Conservation (phyloP, 2,329 filamentous ascomycete species). For the Colletotrichum karsti region DNA sequence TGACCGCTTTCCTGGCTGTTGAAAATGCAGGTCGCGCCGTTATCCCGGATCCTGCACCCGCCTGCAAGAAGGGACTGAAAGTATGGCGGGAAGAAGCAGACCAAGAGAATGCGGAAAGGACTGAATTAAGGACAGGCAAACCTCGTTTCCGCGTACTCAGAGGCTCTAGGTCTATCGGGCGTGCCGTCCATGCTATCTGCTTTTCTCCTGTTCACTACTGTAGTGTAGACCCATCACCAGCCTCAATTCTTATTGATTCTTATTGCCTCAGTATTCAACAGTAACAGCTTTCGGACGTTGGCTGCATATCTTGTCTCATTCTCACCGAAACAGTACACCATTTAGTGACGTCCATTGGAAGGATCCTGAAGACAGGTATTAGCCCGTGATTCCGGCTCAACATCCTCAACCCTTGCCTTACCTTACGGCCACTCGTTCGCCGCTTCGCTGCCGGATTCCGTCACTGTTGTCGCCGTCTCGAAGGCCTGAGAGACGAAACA, state of each 20-base stretch:
- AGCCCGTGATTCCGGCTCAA: constrained; percentile 8
- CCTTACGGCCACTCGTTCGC: background rate
- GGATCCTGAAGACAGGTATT: background rate
- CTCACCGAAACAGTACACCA: background rate
- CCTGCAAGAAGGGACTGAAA: background rate
- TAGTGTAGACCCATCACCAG: too few relatives aligned
- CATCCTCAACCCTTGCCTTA: constrained; percentile 2
- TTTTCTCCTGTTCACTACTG: too few relatives aligned
- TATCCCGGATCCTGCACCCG: background rate
- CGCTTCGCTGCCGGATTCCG: constrained; percentile 17
- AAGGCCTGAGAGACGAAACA: constrained; percentile 4
- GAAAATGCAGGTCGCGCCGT: background rate
- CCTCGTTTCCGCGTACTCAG: background rate
- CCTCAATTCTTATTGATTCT: too few relatives aligned
- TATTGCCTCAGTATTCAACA: too few relatives aligned
- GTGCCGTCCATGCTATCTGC: background rate
- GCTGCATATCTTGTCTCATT: too few relatives aligned
- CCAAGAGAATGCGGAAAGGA: background rate
- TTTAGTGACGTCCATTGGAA: background rate
- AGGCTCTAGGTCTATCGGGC: background rate
- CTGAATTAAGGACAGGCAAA: background rate
- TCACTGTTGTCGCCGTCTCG: background rate
- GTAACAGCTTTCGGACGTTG: too few relatives aligned
- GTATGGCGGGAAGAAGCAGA: background rate
- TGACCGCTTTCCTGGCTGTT: too few relatives aligned